Conservation (phyloP, 2,329 filamentous ascomycete species). For the Alternaria metachromatica region DNA sequence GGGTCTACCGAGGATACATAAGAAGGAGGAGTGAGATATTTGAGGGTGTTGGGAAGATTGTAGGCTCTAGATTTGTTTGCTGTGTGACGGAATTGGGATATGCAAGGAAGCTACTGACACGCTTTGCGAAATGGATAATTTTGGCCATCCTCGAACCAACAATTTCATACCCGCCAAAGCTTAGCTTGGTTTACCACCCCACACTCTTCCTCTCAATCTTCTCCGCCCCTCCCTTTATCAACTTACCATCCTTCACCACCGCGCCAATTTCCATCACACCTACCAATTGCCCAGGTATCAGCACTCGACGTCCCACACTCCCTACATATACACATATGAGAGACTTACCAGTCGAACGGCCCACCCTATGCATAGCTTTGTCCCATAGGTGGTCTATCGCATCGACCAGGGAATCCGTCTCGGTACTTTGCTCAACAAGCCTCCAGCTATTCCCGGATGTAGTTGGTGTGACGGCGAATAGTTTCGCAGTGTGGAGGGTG, state of each 20-base stretch:
- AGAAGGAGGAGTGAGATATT: constrained; percentile 45
- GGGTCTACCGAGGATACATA: constrained; percentile 54
- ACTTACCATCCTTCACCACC: neutral
- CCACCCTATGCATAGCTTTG: neutral
- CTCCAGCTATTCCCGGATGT: neutral
- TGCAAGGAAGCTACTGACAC: neutral
- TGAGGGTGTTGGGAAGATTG: neutral
- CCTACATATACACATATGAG: neutral
- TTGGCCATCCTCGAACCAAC: neutral
- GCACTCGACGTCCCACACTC: neutral
- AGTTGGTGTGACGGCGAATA: neutral
- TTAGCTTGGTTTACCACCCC: neutral
- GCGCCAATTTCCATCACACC: neutral
- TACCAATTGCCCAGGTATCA: neutral
- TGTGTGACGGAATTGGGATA: neutral
- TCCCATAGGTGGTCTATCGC: constrained; percentile 12
- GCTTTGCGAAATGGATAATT: neutral
- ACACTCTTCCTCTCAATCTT: neutral
- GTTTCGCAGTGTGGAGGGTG: neutral
- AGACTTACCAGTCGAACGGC: neutral
- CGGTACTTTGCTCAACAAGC: neutral
- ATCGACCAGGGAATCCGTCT: constrained; percentile 6
- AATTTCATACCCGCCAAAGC: neutral
- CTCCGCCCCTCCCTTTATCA: accelerated
- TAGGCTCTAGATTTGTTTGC: neutral